These are phyloP conservation scores for Sorghum bicolor DNA, from an alignment of 176 grass and related monocot genomes.

Conservation along the genomic window DNA sequence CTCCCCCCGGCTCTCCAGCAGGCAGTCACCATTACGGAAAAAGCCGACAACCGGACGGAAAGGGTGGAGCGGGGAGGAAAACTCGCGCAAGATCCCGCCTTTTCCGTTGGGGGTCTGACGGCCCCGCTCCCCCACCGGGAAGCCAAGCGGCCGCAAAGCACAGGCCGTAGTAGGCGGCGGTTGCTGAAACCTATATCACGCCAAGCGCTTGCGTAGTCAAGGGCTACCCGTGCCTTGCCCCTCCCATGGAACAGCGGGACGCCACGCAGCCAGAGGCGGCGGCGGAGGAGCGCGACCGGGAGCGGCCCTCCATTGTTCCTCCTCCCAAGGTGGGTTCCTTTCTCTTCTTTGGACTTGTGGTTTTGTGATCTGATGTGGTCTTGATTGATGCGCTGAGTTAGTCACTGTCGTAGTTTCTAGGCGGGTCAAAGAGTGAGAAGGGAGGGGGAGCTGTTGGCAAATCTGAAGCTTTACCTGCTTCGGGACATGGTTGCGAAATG, in stretches of 20 bases:
- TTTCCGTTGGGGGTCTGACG: slow-evolving; percentile 47
- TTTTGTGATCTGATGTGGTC: neutral
- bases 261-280: slow-evolving; percentile 28
- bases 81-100: slow-evolving; percentile 26
- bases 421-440: neutral
- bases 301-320: slow-evolving; percentile 21
- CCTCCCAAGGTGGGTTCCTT: slow-evolving; percentile 30
- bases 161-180: slow-evolving; percentile 9
- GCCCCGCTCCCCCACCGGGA: neutral
- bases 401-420: neutral
- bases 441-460: neutral
- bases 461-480: neutral
- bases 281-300: slow-evolving; percentile 22
- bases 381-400: neutral
- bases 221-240: slow-evolving; percentile 17
- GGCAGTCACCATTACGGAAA: slow-evolving; percentile 19
- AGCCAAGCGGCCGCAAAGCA: neutral
- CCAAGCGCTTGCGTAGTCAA: slow-evolving; percentile 5
- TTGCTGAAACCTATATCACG: slow-evolving; percentile 28
- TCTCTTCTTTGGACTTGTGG: neutral
- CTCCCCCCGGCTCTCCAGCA: neutral
- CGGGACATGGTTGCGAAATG: neutral
- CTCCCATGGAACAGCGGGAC: slow-evolving; percentile 55
- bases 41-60: slow-evolving; percentile 46
- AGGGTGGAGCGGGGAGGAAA: slow-evolving; percentile 6